Percentiles rank a stretch among this genome's conserved stretches.
These are phyloP conservation scores for Cordia subcordata DNA, from an alignment of 257 asterid genomes.

Conservation along the genomic window DNA sequence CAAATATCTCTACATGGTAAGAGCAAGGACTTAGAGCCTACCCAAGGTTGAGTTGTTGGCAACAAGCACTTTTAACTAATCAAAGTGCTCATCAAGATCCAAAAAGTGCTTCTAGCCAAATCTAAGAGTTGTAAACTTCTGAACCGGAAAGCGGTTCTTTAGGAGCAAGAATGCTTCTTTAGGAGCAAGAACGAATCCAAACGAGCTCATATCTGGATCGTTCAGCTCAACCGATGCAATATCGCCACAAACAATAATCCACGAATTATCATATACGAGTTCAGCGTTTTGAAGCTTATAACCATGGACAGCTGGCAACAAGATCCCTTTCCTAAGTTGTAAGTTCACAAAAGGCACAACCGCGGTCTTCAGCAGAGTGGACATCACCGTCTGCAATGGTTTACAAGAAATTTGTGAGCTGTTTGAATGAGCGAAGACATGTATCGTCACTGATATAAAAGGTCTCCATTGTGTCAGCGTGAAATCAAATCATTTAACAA, in stretches of 20 bases:
- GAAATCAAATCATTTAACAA: background rate
- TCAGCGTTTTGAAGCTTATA: constrained; percentile 57
- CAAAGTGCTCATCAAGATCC: background rate
- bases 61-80: background rate
- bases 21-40: constrained; percentile 6
- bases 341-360: constrained; percentile 63
- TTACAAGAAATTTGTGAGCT: background rate
- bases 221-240: constrained; percentile 24
- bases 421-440: constrained; percentile 2
- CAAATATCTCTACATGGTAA: background rate
- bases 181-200: background rate
- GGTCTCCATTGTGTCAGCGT: background rate
- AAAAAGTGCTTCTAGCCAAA: background rate
- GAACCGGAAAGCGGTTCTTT: too few relatives aligned
- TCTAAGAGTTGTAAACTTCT: background rate
- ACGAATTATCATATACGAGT: constrained; percentile 40
- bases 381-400: constrained; percentile 54
- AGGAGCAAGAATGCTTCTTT: background rate
- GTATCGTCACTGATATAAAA: background rate
- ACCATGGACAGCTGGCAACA: constrained; percentile 59
- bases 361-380: constrained; percentile 52
- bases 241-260: constrained; percentile 64
- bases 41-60: constrained; percentile 16
- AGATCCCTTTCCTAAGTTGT: constrained; percentile 52
- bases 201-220: background rate